Conservation (phyloP, 805 yeast species). For the Nakazawaea ambrosiae region DNA sequence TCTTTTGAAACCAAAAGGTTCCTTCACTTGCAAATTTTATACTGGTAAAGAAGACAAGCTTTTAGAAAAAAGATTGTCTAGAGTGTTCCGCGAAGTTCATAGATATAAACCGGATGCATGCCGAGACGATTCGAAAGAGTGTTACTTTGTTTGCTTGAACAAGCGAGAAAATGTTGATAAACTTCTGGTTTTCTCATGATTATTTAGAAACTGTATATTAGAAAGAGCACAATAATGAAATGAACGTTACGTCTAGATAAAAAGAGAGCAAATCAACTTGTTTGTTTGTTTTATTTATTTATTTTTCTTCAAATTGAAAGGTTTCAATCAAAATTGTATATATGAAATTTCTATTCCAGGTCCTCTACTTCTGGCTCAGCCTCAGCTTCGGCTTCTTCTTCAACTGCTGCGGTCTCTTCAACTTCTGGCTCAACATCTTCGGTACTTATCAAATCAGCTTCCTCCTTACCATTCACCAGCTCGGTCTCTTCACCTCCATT, state of each 20-base stretch:
- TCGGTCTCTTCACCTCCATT: slow-evolving; percentile 20
- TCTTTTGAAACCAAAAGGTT: slow-evolving; percentile 63
- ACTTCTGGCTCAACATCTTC: background rate
- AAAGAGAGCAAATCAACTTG: slow-evolving; percentile 17
- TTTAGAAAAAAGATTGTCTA: slow-evolving; percentile 51
- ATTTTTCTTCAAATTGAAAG: too few relatives aligned
- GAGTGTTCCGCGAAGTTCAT: slow-evolving; percentile 54
- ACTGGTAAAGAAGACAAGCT: slow-evolving; percentile 72
- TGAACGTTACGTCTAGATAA: slow-evolving; percentile 10
- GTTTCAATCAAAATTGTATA: too few relatives aligned
- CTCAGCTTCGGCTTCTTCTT: too few relatives aligned
- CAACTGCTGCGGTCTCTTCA: background rate
- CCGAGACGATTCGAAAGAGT: slow-evolving; percentile 72
- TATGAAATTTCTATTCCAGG: too few relatives aligned
- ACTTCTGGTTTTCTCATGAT: slow-evolving; percentile 30
- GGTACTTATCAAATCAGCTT: background rate
- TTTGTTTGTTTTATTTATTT: too few relatives aligned
- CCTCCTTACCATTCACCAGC: background rate
- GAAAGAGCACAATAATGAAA: background rate
- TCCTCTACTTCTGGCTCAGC: too few relatives aligned
- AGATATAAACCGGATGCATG: slow-evolving; percentile 80
- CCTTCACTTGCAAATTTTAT: slow-evolving; percentile 75
- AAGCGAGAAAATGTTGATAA: slow-evolving; percentile 37
- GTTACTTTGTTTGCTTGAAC: slow-evolving; percentile 67
- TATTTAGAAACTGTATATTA: background rate